Evolutionary conservation across 495 filamentous ascomycete species (phyloP).

Genomic region (Penicillium psychrofluorescens): DNA sequence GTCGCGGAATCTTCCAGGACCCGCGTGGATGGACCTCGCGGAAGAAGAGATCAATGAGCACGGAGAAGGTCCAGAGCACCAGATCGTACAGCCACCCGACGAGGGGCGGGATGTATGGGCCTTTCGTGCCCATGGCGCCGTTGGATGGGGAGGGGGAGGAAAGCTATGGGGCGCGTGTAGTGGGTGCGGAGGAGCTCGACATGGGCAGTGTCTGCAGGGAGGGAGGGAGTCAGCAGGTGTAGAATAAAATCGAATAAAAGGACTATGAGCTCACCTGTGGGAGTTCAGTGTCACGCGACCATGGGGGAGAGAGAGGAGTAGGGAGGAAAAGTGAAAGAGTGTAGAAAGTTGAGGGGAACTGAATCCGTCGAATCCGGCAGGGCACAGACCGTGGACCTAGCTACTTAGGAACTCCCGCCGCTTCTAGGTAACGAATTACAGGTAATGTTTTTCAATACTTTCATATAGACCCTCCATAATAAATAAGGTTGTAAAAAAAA

Average conservation of each 20-base stretch:
- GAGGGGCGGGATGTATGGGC: slow-evolving; percentile 60
- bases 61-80: slow-evolving; percentile 73
- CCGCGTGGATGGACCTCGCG: slow-evolving; percentile 92
- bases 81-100: slow-evolving; percentile 73
- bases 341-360: too few relatives aligned
- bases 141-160: too few relatives aligned
- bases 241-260: too few relatives aligned
- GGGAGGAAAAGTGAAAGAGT: not conserved
- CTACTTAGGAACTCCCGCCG: not conserved
- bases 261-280: too few relatives aligned
- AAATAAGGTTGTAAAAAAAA: too few relatives aligned
- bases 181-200: not conserved
- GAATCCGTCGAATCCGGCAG: slow-evolving; percentile 4
- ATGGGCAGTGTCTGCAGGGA: slow-evolving; percentile 1
- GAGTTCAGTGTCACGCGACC: not conserved
- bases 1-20: slow-evolving; percentile 83
- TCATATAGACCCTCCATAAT: too few relatives aligned
- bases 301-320: not conserved
- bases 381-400: too few relatives aligned
- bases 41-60: slow-evolving; percentile 93
- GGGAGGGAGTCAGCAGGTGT: not conserved
- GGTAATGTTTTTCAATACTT: not conserved
- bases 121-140: slow-evolving; percentile 22
- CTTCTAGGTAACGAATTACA: slow-evolving; percentile 15
- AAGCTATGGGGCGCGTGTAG: not conserved